Evolutionary conservation across 1,139 yeast genomes (phyloP).

Genomic region (Saccharomyces hybrid): DNA sequence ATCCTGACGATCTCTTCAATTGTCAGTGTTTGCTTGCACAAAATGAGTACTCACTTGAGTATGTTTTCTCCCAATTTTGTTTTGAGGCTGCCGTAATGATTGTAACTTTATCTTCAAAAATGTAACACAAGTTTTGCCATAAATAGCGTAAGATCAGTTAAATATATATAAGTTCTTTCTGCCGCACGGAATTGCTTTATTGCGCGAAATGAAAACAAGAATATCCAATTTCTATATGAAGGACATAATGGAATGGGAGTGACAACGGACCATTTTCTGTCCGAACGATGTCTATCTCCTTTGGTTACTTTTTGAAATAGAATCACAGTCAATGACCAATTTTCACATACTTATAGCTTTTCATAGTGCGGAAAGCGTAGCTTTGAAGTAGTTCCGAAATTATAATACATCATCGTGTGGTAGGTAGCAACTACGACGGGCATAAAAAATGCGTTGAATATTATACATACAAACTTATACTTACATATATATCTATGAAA

Average conservation of each 20-base stretch:
- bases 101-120: not conserved
- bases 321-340: not conserved
- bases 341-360: not conserved
- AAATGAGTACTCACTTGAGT: not conserved
- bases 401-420: not conserved
- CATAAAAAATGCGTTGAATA: not conserved
- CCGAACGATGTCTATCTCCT: no score
- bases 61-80: not conserved
- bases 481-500: not conserved
- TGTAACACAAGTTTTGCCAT: not conserved
- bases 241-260: not conserved
- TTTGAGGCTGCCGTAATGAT: not conserved
- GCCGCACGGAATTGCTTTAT: not conserved
- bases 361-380: not conserved
- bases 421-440: not conserved
- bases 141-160: not conserved
- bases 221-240: not conserved
- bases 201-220: not conserved
- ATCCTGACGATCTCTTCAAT: conserved; percentile 4
- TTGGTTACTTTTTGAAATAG: not conserved
- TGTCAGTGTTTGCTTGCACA: not conserved
- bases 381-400: not conserved
- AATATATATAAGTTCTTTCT: not conserved
- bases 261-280: not conserved
- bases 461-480: not conserved